phyloP scores from a whole-genome alignment of 805 yeast species.

The Kazachstania africana region DNA sequence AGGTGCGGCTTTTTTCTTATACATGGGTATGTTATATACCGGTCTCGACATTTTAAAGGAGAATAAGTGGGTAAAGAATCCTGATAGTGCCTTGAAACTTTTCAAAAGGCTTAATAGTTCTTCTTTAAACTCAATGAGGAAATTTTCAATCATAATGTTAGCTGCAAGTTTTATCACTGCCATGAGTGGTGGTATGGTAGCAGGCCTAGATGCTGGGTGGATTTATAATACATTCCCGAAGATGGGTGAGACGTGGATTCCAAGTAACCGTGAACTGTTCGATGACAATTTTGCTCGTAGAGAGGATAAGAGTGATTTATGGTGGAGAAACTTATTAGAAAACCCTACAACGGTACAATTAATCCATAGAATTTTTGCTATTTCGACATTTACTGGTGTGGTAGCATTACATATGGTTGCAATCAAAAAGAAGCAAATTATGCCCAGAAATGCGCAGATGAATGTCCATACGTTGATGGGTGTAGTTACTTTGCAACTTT shows the following conservation, averaged over 20 bases:
- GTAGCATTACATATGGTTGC: constrained; percentile 63
- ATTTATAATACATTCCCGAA: constrained; percentile 93
- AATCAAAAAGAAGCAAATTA: constrained; percentile 37
- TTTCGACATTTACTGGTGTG: constrained; percentile 62
- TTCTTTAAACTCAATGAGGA: constrained; percentile 44
- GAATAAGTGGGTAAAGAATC: constrained; percentile 53
- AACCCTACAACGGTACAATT: constrained; percentile 94
- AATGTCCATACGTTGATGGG: constrained; percentile 68
- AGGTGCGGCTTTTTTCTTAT: constrained; percentile 83
- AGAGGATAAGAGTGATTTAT: constrained; percentile 55
- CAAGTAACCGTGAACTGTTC: constrained; percentile 67
- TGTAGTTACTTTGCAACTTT: constrained; percentile 68
- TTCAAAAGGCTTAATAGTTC: constrained; percentile 54
- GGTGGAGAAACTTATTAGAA: constrained; percentile 90
- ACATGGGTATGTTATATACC: constrained; percentile 82
- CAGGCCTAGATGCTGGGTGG: constrained; percentile 95
- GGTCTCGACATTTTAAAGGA: constrained; percentile 78
- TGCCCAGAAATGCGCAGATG: constrained; percentile 47
- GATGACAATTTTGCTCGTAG: constrained; percentile 60
- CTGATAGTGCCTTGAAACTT: constrained; percentile 41
- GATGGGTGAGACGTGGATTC: constrained; percentile 81
- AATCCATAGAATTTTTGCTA: constrained; percentile 78
- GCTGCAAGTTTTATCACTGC: constrained; percentile 77
- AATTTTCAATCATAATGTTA: constrained; percentile 43
- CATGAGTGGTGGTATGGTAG: constrained; percentile 96